These are phyloP conservation scores for Striga asiatica DNA, from an alignment of 257 asterid genomes.

Conservation along the genomic window DNA sequence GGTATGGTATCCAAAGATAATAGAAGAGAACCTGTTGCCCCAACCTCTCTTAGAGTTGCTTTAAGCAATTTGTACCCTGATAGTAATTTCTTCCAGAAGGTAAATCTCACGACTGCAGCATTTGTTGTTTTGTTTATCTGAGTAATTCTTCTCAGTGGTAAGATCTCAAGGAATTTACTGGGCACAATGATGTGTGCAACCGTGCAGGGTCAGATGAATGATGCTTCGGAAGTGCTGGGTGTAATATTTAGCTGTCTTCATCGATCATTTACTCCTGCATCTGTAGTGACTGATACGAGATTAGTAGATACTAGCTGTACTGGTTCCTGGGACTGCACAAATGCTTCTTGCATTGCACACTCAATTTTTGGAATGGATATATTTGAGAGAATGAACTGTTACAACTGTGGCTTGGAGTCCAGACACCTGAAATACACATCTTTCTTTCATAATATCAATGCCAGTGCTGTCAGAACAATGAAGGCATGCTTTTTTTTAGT, in stretches of 20 bases:
- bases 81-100: conserved; percentile 94
- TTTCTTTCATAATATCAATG: conserved; percentile 83
- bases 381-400: conserved; percentile 82
- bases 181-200: conserved; percentile 8
- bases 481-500: conserved; percentile 43
- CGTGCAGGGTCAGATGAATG: conserved; percentile 96
- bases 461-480: conserved; percentile 91
- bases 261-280: conserved; percentile 47
- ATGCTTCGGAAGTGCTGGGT: conserved; percentile 92
- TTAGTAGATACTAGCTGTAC: conserved; percentile 48
- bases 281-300: conserved; percentile 40
- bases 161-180: background rate
- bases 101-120: conserved; percentile 12
- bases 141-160: background rate
- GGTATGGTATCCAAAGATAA: conserved; percentile 40
- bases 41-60: conserved; percentile 82
- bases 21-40: conserved; percentile 68
- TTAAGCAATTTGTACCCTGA: conserved; percentile 85
- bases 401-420: conserved; percentile 77
- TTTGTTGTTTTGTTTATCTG: conserved; percentile 1
- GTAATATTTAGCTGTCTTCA: conserved; percentile 89
- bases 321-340: conserved; percentile 28
- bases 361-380: conserved; percentile 86
- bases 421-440: conserved; percentile 81
- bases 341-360: conserved; percentile 49